A percentile compares a stretch with the other conserved stretches of the same genome.
phyloP scores from a whole-genome alignment of 2,329 filamentous ascomycete genomes.

The Conoideocrella luteorostrata region DNA sequence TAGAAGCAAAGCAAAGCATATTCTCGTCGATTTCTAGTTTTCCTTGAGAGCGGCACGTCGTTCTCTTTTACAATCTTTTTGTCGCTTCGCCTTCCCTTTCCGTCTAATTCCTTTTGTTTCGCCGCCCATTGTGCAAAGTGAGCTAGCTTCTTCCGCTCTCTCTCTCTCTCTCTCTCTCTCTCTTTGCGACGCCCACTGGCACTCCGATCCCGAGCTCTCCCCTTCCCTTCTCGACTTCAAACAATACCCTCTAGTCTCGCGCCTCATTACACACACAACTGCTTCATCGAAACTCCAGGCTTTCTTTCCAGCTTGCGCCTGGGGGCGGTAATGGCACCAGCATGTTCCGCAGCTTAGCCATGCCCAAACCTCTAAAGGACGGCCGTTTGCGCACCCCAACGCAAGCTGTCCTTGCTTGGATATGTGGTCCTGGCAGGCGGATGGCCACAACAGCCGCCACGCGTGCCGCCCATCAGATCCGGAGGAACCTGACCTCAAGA shows the following conservation, averaged over 20 bases:
- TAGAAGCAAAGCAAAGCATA: no score
- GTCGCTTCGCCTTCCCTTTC: no score
- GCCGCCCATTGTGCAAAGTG: no score
- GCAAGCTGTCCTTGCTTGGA: slow-evolving; percentile 24
- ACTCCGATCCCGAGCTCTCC: background rate
- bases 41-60: no score
- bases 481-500: slow-evolving; percentile 39
- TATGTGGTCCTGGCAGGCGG: slow-evolving; percentile 33
- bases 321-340: slow-evolving; percentile 22
- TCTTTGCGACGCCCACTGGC: no score
- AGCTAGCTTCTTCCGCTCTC: background rate
- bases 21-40: no score
- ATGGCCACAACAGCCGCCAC: slow-evolving; percentile 25
- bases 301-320: background rate
- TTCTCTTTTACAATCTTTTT: no score
- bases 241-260: background rate
- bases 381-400: slow-evolving; percentile 4
- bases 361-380: slow-evolving; percentile 6
- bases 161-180: background rate
- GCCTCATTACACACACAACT: no score
- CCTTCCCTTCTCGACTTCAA: background rate
- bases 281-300: no score
- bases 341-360: slow-evolving; percentile 17
- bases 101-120: no score
- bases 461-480: slow-evolving; percentile 20